These are phyloP conservation scores for Diplodia scrobiculata DNA, from an alignment of 2,329 filamentous ascomycete genomes.

Conservation along the genomic window DNA sequence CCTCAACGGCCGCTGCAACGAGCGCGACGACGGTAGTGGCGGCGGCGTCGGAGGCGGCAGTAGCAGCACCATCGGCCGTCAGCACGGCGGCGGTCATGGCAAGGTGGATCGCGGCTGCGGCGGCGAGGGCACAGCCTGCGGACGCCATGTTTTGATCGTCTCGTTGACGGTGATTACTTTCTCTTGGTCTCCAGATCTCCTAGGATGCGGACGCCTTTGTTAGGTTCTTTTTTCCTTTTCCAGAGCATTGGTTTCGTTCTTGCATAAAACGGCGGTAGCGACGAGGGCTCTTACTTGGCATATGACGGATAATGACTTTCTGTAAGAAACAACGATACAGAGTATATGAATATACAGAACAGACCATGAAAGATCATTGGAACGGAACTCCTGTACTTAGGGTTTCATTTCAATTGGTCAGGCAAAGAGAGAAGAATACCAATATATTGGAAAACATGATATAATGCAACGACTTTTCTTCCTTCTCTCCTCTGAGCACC, in stretches of 20 bases:
- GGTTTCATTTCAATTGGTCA: not conserved
- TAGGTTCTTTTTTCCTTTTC: not conserved
- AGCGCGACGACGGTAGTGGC: not conserved
- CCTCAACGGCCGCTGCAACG: not conserved
- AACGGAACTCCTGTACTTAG: not conserved
- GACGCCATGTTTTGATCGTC: constrained; percentile 12
- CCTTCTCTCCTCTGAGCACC: not conserved
- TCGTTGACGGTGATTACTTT: not conserved
- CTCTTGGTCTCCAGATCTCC: too few relatives aligned
- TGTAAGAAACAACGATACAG: not conserved
- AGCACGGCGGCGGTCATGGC: constrained; percentile 8
- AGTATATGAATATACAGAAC: constrained; percentile 6
- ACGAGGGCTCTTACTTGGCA: not conserved
- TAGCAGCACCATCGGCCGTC: not conserved
- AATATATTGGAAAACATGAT: not conserved
- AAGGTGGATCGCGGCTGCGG: constrained; percentile 2
- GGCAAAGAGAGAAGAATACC: not conserved
- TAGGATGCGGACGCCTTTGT: too few relatives aligned
- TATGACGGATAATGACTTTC: not conserved
- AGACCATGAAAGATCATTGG: not conserved
- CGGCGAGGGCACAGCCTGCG: constrained; percentile 4
- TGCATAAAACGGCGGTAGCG: not conserved
- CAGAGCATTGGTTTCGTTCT: not conserved
- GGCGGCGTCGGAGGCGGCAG: not conserved
- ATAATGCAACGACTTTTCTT: not conserved